Conservation (phyloP, 768 basidiomycete species). For the Rickenella mellea region DNA sequence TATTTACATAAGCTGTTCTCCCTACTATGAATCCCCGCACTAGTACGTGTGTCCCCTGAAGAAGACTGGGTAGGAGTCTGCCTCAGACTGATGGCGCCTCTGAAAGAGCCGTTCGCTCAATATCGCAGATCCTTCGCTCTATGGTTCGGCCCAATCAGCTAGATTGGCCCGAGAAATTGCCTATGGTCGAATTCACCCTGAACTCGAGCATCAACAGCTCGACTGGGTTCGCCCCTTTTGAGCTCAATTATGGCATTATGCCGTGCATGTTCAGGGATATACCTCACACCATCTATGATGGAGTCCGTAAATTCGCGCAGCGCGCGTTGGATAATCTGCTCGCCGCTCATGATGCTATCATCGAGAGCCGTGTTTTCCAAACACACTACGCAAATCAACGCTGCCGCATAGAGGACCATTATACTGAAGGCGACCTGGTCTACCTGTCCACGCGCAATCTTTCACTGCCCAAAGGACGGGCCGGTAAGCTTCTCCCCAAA, state of each 20-base stretch:
- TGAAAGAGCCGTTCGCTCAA: background rate
- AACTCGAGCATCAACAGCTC: background rate
- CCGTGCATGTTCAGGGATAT: conserved; percentile 6
- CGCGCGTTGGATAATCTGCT: background rate
- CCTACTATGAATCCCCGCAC: no score
- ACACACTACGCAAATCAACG: conserved; percentile 4
- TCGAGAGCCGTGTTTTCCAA: conserved; percentile 8
- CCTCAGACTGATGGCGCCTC: conserved; percentile 17
- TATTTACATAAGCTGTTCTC: no score
- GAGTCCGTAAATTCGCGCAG: conserved; percentile 1
- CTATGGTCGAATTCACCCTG: conserved; percentile 3
- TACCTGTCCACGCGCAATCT: background rate
- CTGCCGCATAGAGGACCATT: background rate
- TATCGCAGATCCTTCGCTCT: conserved; percentile 1
- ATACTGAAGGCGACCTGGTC: background rate
- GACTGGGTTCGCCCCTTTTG: conserved; percentile 2
- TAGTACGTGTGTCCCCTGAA: no score
- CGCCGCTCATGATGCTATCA: conserved; percentile 13
- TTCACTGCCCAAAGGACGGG: background rate
- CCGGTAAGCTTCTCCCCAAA: conserved; percentile 4
- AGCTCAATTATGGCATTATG: conserved; percentile 13
- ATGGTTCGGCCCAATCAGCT: background rate
- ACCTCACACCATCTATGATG: background rate
- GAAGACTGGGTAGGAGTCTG: no score
- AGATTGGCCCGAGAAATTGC: conserved; percentile 1